Conservation (phyloP, 1,139 yeast species). For the Yamadazyma jaroonii region DNA sequence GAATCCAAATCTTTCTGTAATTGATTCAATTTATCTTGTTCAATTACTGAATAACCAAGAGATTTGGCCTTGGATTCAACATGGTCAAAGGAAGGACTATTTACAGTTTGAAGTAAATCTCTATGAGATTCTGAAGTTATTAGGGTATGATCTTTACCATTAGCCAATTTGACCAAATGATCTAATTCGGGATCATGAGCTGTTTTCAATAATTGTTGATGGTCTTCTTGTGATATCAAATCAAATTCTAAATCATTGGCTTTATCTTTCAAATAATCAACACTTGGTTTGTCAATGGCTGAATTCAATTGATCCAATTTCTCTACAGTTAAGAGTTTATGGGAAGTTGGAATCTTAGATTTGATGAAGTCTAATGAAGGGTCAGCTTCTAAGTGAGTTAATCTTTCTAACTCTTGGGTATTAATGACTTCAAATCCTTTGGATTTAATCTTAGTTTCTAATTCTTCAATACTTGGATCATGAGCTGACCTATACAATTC, state of each 20-base stretch:
- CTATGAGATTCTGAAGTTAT: constrained; percentile 17
- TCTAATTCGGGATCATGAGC: constrained; percentile 22
- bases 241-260: constrained; percentile 11
- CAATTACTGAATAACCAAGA: constrained; percentile 17
- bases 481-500: constrained; percentile 32
- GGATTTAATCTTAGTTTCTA: constrained; percentile 19
- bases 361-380: constrained; percentile 24
- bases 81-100: constrained; percentile 24
- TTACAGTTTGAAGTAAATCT: constrained; percentile 8
- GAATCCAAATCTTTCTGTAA: constrained; percentile 17
- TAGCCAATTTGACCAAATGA: constrained; percentile 17
- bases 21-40: constrained; percentile 15
- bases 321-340: constrained; percentile 10
- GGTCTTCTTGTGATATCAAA: constrained; percentile 10
- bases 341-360: constrained; percentile 16
- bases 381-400: constrained; percentile 13
- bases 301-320: constrained; percentile 12
- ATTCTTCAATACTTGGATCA: constrained; percentile 30
- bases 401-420: constrained; percentile 10
- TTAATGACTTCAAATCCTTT: constrained; percentile 12
- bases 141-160: constrained; percentile 14
- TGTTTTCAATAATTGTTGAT: constrained; percentile 10
- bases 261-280: constrained; percentile 16
- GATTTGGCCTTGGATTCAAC: constrained; percentile 17
- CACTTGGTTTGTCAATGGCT: constrained; percentile 17